Base-by-base conservation (phyloP, 2,329 filamentous ascomycete species). In the Torrubiella hemipterigena region DNA sequence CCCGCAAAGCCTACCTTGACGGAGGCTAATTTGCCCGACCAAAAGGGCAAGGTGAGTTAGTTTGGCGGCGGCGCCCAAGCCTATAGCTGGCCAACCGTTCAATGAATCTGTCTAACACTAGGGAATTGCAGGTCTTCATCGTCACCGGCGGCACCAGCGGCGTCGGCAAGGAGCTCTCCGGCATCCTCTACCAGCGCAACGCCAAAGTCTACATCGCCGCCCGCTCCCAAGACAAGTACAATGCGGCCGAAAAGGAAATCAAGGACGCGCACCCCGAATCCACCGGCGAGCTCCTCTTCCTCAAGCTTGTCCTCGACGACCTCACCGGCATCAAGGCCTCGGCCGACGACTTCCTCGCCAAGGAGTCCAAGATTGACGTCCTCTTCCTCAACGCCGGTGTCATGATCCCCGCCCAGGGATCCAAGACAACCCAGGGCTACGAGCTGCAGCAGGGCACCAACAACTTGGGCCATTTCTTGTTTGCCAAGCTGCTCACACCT, bases 151-250 rank as follows among this genome's bases (percentile, higher is more conserved):
- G 38, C 27, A 42, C 43, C 30, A 38, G 38, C 7, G 42, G 42
- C 63, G 51, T 67, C 7, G 66, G 66, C 10, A 54, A 57, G 26
- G 62, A 68, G 37, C 52, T 70, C n/a, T 50, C 49, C 29, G 56
- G 56, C 23, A 59, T 71, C 7, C 54, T 73, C 13, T 73, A 71
- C 45, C 43, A 47, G 4, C 56, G 54, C 15, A 61, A 65, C 32
- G 65, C 51, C 22, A 68, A 52, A 6, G 59, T 72, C 18, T 71
- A 69, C 42, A 44, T 69, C 23, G 63, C 63, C 4, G 58, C 57
- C 3, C 62, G 66, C 24, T 58, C 51, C 3, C 37, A 48, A 16
- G 42, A 49, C 6, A 61, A 61, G 36, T 60, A 52, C 17, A 45
- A 50, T 4, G 33, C 41, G 0, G 60, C 61, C 17, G 61, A 70